Evolutionary conservation across 257 asterid species (phyloP).

Genomic region (Cynanchum wilfordii): DNA sequence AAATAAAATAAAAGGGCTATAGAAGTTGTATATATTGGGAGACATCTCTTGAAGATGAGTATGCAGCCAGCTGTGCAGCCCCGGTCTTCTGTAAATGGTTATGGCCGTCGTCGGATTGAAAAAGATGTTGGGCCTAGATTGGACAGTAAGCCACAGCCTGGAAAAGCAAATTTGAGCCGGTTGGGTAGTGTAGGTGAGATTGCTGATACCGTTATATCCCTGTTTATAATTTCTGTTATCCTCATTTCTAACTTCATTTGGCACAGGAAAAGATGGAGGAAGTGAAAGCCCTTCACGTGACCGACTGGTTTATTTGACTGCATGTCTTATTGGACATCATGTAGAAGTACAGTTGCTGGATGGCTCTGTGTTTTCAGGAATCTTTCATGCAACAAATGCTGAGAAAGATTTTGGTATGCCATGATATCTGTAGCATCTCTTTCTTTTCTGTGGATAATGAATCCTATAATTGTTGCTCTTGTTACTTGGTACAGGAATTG

Average conservation of each 20-base stretch:
- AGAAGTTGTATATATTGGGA: constrained; percentile 20
- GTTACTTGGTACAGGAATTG: constrained; percentile 52
- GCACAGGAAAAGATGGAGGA: constrained; percentile 58
- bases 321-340: constrained; percentile 84
- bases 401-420: constrained; percentile 77
- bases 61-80: constrained; percentile 69
- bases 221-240: constrained; percentile 4
- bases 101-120: constrained; percentile 69
- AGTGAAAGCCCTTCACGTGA: constrained; percentile 60
- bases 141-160: constrained; percentile 55
- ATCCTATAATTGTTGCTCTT: constrained; percentile 1
- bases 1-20: neutral
- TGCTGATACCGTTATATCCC: constrained; percentile 12
- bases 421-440: neutral
- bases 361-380: constrained; percentile 83
- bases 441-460: neutral
- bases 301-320: constrained; percentile 51
- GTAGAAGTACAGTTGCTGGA: constrained; percentile 91
- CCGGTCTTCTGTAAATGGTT: constrained; percentile 70
- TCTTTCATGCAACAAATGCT: constrained; percentile 74
- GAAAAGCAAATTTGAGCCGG: constrained; percentile 44
- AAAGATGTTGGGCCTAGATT: constrained; percentile 46
- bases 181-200: constrained; percentile 47
- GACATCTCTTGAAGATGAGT: constrained; percentile 44
- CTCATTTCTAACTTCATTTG: constrained; percentile 21